Base-by-base conservation (phyloP, 169 alveolate genomes). In the Cryptosporidium ryanae region DNA sequence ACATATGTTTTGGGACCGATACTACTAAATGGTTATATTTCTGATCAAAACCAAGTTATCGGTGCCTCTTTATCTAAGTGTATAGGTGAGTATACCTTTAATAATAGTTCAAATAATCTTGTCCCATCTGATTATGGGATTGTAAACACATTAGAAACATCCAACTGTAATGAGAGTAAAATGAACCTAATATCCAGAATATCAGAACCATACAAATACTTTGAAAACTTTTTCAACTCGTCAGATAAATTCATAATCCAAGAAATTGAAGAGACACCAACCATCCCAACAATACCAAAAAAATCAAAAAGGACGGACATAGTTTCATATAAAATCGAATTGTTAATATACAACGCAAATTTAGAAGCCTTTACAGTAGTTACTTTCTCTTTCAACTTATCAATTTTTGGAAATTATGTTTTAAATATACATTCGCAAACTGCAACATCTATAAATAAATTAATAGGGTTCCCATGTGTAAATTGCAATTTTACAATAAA, bases 1-100 rank as follows among this genome's bases (percentile, higher is more conserved):
- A 57, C 23, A 32, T 76, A 76, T 44, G 87, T 76, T 34, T 76
- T 76, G 46, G 87, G 87, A n/a, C 87, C 87, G 13, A 54, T 65
- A 15, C 59, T 76, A 17, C 29, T 76, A 43, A 55, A 55, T 76
- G 87, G 87, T 5, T 61, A 76, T 44, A 76, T 76, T 25, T 52
- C 87, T 15, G 71, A 76, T 32, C 87, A 76, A 76, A 76, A 54
- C 48, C 87, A 38, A 57, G 17, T 76, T 34, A 76, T 76, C 18
- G 87, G 87, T 17, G 87, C 71, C 21, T 55, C 71, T 44, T 21
- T 76, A 13, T 57, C 68, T 4, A 76, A 76, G 63, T 76, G 87
- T 44, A 49, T 68, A 18, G 83, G 83, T 29, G 83, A 68, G 32
- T 68, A 68, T 55, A 52, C 12, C 2, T 12, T 12, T 52, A 46